These are phyloP conservation scores for Gentiana macrophylla DNA, from an alignment of 257 asterid species.

Conservation along the genomic window DNA sequence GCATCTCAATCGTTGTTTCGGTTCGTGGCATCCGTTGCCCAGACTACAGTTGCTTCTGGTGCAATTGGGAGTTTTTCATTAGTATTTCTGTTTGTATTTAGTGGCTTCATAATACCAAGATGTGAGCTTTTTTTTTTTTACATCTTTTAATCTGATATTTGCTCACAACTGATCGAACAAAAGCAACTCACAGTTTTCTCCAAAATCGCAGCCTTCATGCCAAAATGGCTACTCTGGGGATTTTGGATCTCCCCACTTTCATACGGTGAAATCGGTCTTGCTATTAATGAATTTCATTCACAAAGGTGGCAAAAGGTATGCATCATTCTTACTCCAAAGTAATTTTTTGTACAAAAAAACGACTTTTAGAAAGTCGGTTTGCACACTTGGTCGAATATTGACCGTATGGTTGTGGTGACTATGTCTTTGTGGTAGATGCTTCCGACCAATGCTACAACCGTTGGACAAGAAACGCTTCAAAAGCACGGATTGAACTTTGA, in stretches of 20 bases:
- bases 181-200: background rate
- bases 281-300: slow-evolving; percentile 53
- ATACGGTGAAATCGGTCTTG: slow-evolving; percentile 57
- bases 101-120: slow-evolving; percentile 54
- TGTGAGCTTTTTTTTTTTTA: slow-evolving; percentile 19
- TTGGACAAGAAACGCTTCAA: slow-evolving; percentile 40
- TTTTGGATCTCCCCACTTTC: slow-evolving; percentile 61
- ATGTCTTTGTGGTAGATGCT: slow-evolving; percentile 12
- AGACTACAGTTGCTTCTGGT: slow-evolving; percentile 34
- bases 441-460: slow-evolving; percentile 24
- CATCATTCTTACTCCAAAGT: too few relatives aligned
- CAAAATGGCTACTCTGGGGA: slow-evolving; percentile 56
- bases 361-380: too few relatives aligned
- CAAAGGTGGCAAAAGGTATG: slow-evolving; percentile 53
- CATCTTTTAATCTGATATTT: background rate
- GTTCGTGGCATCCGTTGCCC: slow-evolving; percentile 44
- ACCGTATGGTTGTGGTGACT: background rate
- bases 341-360: too few relatives aligned
- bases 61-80: slow-evolving; percentile 32
- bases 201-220: slow-evolving; percentile 50
- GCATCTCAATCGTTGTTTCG: slow-evolving; percentile 48
- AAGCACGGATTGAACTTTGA: slow-evolving; percentile 39
- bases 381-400: too few relatives aligned
- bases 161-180: background rate
- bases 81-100: slow-evolving; percentile 25